Evolutionary conservation across 257 asterid genomes (phyloP).

Genomic region (Solanum pinnatisectum): DNA sequence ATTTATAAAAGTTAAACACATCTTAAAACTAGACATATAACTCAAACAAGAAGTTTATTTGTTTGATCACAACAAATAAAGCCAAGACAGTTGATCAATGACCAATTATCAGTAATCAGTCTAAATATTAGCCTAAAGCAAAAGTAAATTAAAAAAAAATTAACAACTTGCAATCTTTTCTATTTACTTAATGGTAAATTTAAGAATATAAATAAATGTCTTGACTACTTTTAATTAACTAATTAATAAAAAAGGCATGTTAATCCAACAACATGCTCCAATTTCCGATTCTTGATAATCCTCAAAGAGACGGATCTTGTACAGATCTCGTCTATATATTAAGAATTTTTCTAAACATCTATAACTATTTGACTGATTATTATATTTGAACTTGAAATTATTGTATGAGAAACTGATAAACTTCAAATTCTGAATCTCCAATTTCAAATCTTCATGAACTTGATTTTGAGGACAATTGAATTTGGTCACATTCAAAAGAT

Average conservation of each 20-base stretch:
- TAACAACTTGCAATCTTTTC: background rate
- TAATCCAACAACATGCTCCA: constrained; percentile 33
- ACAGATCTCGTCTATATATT: background rate
- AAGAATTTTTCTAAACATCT: background rate
- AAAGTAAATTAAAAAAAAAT: background rate
- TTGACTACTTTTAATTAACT: background rate
- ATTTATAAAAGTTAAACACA: background rate
- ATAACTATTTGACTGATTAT: background rate
- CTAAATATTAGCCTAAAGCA: background rate
- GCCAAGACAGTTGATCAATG: background rate
- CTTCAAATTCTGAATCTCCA: background rate
- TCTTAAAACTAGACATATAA: background rate
- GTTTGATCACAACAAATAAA: background rate
- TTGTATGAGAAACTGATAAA: background rate
- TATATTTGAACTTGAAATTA: background rate
- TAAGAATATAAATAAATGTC: background rate
- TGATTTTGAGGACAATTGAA: constrained; percentile 22
- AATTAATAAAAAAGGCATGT: constrained; percentile 30
- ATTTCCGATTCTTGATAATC: constrained; percentile 20
- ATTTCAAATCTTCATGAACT: background rate
- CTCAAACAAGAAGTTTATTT: background rate
- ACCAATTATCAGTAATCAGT: background rate
- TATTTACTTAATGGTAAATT: background rate
- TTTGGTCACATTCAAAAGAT: constrained; percentile 8
- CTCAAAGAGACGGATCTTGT: constrained; percentile 1